Evolutionary conservation across 2,329 filamentous ascomycete genomes (phyloP).

Genomic region (Epichloe festucae): DNA sequence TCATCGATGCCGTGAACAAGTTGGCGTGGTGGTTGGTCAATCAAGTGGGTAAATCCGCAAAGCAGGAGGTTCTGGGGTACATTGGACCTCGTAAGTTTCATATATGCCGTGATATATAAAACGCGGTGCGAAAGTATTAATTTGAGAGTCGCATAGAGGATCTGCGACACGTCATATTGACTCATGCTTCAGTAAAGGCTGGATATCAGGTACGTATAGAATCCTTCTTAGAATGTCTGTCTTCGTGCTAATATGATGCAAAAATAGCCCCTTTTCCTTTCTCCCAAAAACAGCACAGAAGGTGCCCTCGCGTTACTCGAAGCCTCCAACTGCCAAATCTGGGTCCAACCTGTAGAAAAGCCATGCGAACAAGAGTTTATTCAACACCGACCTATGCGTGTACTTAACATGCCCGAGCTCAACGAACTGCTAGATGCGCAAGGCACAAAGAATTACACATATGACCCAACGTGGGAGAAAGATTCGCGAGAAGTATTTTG

Average conservation of each 20-base stretch:
- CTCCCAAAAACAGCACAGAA: constrained; percentile 20
- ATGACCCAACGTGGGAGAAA: constrained; percentile 19
- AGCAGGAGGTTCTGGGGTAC: constrained; percentile 15
- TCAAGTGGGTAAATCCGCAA: constrained; percentile 8
- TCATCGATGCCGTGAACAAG: constrained; percentile 17
- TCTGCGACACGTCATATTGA: constrained; percentile 17
- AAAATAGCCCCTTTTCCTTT: constrained; percentile 19
- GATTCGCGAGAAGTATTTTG: constrained; percentile 22
- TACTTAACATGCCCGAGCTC: constrained; percentile 16
- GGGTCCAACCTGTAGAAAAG: constrained; percentile 14
- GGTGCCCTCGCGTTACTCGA: constrained; percentile 21
- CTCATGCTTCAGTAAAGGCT: constrained; percentile 14
- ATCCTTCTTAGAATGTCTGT: not conserved
- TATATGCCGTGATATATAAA: not conserved
- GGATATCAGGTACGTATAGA: not conserved
- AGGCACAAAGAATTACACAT: constrained; percentile 12
- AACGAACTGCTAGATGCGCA: constrained; percentile 15
- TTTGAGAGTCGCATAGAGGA: constrained; percentile 12
- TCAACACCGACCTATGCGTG: constrained; percentile 12
- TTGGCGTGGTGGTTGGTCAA: constrained; percentile 18
- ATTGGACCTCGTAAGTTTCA: constrained; percentile 20
- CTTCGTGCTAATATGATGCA: not conserved
- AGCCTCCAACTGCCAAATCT: constrained; percentile 18
- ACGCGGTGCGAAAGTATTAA: not conserved
- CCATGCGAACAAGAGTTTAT: constrained; percentile 9